Evolutionary conservation across 352 stramenopile genomes (phyloP).

Genomic region (Pythium brassicae): DNA sequence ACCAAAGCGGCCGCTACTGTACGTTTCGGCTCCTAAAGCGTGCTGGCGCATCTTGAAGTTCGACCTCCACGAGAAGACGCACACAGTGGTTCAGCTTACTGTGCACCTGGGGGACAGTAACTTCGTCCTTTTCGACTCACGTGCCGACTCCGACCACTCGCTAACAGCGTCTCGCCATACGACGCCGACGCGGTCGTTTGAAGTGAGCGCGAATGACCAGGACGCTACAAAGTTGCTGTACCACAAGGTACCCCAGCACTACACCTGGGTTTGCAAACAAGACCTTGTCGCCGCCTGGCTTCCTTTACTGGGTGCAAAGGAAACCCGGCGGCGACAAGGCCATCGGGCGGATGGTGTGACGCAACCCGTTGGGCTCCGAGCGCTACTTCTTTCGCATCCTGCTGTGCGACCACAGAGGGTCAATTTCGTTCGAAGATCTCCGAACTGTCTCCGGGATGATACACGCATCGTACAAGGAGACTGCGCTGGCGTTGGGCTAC

Average conservation of each 20-base stretch:
- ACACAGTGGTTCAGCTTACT: background rate
- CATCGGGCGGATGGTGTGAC: no score
- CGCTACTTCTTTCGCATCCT: no score
- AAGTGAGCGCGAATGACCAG: conserved; percentile 26
- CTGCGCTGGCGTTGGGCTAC: no score
- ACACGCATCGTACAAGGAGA: no score
- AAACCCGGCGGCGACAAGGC: background rate
- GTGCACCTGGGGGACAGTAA: background rate
- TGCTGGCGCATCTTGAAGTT: conserved; percentile 8
- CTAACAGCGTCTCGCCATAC: conserved; percentile 15
- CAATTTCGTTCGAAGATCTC: no score
- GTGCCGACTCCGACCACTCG: conserved; percentile 10
- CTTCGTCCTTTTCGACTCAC: conserved; percentile 5
- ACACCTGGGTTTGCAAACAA: background rate
- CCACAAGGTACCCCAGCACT: background rate
- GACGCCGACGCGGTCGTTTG: conserved; percentile 43
- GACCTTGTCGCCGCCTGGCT: no score
- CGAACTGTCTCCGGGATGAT: no score
- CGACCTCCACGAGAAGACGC: background rate
- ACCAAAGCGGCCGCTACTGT: background rate
- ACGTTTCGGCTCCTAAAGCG: background rate
- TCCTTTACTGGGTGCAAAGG: background rate
- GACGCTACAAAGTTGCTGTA: background rate
- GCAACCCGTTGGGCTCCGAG: no score
- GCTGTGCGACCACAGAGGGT: no score